Conservation (phyloP, 345 rosid genomes). For the Euphorbia pulcherrima region DNA sequence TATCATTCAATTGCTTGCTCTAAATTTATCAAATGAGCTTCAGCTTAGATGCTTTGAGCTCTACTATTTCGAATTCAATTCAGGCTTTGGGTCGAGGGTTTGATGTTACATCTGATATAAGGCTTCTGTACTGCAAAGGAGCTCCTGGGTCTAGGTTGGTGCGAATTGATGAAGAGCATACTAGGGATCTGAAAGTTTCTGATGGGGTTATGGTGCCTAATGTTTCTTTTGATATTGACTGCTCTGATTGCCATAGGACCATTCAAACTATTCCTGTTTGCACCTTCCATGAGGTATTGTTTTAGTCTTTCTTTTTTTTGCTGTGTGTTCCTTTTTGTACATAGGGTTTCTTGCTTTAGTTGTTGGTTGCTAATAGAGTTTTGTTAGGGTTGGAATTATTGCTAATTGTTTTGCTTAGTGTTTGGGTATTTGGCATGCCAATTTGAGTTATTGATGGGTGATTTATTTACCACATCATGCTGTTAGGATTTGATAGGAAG, state of each 20-base stretch:
- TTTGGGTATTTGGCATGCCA: not conserved
- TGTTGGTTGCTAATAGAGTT: not conserved
- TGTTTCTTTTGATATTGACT: slow-evolving; percentile 64
- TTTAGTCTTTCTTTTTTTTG: slow-evolving; percentile 6
- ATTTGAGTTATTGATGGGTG: not conserved
- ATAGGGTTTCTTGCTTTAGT: not conserved
- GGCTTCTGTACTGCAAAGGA: slow-evolving; percentile 88
- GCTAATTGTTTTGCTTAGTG: not conserved
- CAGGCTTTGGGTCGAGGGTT: slow-evolving; percentile 79
- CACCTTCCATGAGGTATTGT: slow-evolving; percentile 67
- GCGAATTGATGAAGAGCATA: slow-evolving; percentile 55
- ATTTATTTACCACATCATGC: not conserved
- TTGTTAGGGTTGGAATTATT: slow-evolving; percentile 1
- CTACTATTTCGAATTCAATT: slow-evolving; percentile 77
- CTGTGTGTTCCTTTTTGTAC: not conserved
- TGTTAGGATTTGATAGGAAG: slow-evolving; percentile 3
- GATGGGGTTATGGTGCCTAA: slow-evolving; percentile 44
- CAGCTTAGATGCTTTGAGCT: slow-evolving; percentile 52
- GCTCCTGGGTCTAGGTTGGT: slow-evolving; percentile 86
- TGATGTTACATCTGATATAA: slow-evolving; percentile 81
- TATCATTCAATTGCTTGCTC: not conserved
- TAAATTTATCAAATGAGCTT: slow-evolving; percentile 17
- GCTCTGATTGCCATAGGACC: slow-evolving; percentile 37
- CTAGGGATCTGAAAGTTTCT: slow-evolving; percentile 52
- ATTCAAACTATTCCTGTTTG: slow-evolving; percentile 57